Evolutionary conservation across 805 yeast species (phyloP), one percentile per base, ranked within the genome.

Genomic region (Nakazawaea molendinolei): DNA sequence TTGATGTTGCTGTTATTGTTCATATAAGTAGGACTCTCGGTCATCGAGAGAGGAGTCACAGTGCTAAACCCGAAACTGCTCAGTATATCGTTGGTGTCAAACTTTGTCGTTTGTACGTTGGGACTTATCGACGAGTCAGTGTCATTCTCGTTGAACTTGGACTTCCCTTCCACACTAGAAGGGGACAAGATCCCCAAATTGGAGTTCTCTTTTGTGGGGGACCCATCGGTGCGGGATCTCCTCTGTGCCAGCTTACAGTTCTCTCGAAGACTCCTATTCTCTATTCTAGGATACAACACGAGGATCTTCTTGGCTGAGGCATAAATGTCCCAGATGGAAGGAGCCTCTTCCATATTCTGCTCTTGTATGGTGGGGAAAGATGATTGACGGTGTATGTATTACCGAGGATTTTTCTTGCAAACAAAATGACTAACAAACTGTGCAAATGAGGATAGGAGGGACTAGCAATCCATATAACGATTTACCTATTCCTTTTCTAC

Each of bases 291-390:
- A 34, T 54, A 58, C 7, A 59, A 43, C 4, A 58, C 58, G 12
- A 59, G 38, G 8, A 59, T 31, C 26, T 50, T 54, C 31, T 46
- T 56, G 2, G 63, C 61, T 16, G 54, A 48, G 15, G 53, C 39
- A 34, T 59, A 59, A 2, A 59, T 53, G 32, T 55, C 61, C 64
- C 64, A 59, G 23, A 59, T 57, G 10, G 63, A 55, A 20, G 50
- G 37, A 15, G 34, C 36, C 8, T 33, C 34, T 20, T 38, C 41
- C 41, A 38, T 33, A 13, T 24, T 24, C 23, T 16, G 16, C 19
- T 12, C 6, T 16, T 19, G 12, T 5, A 20, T 28, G 6, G 20
- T 17, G 10, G 17, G 17, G 9, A 17, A 17, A 7, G 17, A 7
- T 12, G 20, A 8, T 8, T 8, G 10, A 5, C 13, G 12, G 12